Conservation (phyloP, 345 rosid species). For the Reutealis trisperma region DNA sequence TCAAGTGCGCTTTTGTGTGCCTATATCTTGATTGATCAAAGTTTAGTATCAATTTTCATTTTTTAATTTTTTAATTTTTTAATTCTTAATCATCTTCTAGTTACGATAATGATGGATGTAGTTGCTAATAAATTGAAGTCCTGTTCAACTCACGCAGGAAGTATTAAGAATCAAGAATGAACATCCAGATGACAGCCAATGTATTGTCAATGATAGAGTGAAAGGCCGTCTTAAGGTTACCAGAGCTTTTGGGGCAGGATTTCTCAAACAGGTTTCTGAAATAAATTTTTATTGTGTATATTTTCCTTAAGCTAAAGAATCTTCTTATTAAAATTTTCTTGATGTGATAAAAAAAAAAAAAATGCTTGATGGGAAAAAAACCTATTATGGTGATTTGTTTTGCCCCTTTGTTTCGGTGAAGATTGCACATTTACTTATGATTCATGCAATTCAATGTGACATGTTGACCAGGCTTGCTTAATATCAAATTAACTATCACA, state of each 20-base stretch:
- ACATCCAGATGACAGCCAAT: slow-evolving; percentile 88
- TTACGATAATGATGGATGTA: background rate
- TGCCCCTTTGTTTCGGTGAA: background rate
- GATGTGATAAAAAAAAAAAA: background rate
- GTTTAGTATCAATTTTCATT: background rate
- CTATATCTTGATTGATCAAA: background rate
- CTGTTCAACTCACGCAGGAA: slow-evolving; percentile 62
- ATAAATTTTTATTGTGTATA: background rate
- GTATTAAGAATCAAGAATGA: slow-evolving; percentile 84
- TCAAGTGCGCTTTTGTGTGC: background rate
- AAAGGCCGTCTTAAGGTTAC: slow-evolving; percentile 97
- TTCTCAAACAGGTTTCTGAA: slow-evolving; percentile 72
- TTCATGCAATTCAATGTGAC: background rate
- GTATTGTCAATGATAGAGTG: slow-evolving; percentile 89
- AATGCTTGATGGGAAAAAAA: background rate
- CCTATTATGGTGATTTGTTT: background rate
- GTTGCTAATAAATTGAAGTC: background rate
- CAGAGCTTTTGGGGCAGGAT: slow-evolving; percentile 98
- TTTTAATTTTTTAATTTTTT: no score
- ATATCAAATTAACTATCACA: background rate
- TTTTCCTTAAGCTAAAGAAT: slow-evolving; percentile 8
- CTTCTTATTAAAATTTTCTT: background rate
- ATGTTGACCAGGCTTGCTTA: no score
- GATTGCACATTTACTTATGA: background rate
- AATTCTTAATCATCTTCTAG: background rate